Evolutionary conservation across 2,329 filamentous ascomycete genomes (phyloP).

Genomic region (Pseudocercospora musae): DNA sequence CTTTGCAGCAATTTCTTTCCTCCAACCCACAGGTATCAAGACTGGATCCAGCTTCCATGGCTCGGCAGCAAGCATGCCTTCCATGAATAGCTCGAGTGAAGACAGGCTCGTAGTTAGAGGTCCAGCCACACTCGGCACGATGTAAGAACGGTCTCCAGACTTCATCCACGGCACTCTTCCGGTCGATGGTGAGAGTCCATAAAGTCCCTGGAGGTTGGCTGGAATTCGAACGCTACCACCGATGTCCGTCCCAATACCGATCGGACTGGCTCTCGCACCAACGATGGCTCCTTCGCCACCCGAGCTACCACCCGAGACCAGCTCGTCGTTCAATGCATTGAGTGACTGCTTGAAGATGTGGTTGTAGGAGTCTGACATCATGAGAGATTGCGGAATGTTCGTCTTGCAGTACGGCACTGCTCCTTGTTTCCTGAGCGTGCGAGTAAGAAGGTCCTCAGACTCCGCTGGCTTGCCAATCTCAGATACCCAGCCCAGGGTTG

Average conservation of each 20-base stretch:
- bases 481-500: constrained; percentile 8
- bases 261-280: constrained; percentile 55
- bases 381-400: constrained; percentile 51
- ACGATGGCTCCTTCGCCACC: constrained; percentile 64
- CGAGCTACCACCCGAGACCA: constrained; percentile 62
- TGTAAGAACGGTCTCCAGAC: neutral
- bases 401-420: constrained; percentile 55
- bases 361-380: constrained; percentile 33
- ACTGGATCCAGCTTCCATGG: constrained; percentile 42
- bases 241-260: constrained; percentile 63
- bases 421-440: constrained; percentile 44
- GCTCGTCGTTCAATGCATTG: constrained; percentile 59
- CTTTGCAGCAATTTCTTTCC: constrained; percentile 9
- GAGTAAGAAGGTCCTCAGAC: constrained; percentile 33
- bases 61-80: constrained; percentile 26
- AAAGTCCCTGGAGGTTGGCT: constrained; percentile 64
- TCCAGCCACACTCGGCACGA: constrained; percentile 20
- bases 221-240: constrained; percentile 69
- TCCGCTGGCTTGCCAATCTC: neutral
- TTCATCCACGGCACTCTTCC: constrained; percentile 15
- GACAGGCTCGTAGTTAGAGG: constrained; percentile 27
- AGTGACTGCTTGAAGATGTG: constrained; percentile 47
- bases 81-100: constrained; percentile 26
- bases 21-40: constrained; percentile 41
- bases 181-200: constrained; percentile 17